Conservation (phyloP, 768 basidiomycete species). For the Rhizopogon rudus region DNA sequence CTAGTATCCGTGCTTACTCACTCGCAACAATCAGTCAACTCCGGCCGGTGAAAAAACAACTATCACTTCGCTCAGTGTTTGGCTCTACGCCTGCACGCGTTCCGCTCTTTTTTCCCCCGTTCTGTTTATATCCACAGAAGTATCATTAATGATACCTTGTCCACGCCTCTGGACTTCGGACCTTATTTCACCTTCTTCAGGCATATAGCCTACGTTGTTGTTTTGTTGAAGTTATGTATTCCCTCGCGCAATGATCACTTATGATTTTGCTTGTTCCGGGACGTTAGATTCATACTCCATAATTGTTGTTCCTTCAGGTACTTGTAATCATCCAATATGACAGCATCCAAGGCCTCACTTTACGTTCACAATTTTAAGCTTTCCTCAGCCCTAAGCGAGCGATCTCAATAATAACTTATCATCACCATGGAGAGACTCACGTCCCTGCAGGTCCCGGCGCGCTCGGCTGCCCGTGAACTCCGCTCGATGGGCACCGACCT, state of each 20-base stretch:
- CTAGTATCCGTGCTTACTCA: not conserved
- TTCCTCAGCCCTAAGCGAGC: no score
- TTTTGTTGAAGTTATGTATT: constrained; percentile 1
- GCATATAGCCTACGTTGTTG: constrained; percentile 2
- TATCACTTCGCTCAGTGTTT: constrained; percentile 6
- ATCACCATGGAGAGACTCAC: no score
- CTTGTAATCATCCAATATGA: not conserved
- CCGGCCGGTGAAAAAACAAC: not conserved
- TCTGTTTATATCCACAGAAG: constrained; percentile 1
- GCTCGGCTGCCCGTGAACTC: no score
- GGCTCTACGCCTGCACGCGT: not conserved
- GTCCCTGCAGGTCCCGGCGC: no score
- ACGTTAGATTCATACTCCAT: not conserved
- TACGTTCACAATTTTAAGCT: no score
- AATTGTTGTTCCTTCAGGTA: not conserved
- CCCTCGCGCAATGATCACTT: not conserved
- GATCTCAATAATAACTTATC: no score
- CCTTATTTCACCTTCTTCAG: not conserved
- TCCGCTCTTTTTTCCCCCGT: constrained; percentile 16
- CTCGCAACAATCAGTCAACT: constrained; percentile 8
- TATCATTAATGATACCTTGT: constrained; percentile 12
- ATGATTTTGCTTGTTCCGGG: not conserved
- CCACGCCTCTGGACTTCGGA: not conserved
- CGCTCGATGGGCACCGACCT: no score
- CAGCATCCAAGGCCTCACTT: no score